Conservation (phyloP, 345 rosid species). For the Hirschfeldia incana region DNA sequence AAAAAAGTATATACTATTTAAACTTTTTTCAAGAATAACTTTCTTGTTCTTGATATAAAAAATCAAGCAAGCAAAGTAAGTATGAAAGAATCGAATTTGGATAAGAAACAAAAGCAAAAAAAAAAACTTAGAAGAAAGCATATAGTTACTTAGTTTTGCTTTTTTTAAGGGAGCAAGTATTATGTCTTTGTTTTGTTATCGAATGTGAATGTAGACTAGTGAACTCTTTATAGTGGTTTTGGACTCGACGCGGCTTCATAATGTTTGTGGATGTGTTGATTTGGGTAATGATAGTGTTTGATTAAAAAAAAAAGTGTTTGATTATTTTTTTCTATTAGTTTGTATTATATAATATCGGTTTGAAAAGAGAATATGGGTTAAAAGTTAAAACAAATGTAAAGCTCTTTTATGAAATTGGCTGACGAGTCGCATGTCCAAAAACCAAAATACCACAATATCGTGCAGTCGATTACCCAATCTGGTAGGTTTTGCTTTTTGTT, state of each 20-base stretch:
- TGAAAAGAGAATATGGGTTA: conserved; percentile 7
- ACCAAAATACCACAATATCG: background rate
- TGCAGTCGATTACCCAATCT: conserved; percentile 13
- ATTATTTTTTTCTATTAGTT: background rate
- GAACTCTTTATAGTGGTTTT: conserved; percentile 30
- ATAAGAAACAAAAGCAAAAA: conserved; percentile 9
- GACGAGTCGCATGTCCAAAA: background rate
- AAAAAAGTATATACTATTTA: background rate
- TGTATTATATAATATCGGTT: background rate
- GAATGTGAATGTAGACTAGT: conserved; percentile 5
- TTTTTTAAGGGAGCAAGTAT: background rate
- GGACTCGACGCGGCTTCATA: conserved; percentile 9
- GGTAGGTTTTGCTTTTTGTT: background rate
- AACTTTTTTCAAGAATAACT: background rate
- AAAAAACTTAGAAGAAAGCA: background rate
- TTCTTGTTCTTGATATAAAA: background rate
- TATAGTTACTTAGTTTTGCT: background rate
- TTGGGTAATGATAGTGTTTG: background rate
- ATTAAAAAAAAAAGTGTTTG: background rate
- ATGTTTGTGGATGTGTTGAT: background rate
- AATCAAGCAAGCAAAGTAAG: background rate
- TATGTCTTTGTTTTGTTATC: conserved; percentile 12
- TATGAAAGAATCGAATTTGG: background rate
- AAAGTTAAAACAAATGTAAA: background rate
- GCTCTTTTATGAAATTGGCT: background rate